A percentile compares a stretch with the other conserved stretches of the same genome.
These are phyloP conservation scores for Alnus rubra DNA, from an alignment of 306 rosid genomes.

Conservation along the genomic window DNA sequence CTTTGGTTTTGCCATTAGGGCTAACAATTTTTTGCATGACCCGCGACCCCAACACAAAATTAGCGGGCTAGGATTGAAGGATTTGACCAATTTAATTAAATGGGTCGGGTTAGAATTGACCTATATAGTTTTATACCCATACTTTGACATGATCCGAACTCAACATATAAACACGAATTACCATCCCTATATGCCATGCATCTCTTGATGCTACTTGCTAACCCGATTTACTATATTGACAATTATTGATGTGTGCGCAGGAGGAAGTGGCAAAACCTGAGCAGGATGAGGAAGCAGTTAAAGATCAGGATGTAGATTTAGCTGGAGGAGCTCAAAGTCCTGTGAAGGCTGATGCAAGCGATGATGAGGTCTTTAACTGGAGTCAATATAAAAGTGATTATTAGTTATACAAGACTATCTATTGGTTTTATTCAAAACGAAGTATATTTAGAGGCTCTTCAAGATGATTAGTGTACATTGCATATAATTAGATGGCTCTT, in stretches of 20 bases:
- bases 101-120: no score
- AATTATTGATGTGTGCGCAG: constrained; percentile 39
- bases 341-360: constrained; percentile 49
- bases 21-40: no score
- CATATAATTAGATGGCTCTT: neutral
- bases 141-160: no score
- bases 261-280: constrained; percentile 43
- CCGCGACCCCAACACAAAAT: no score
- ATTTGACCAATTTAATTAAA: no score
- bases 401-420: constrained; percentile 13
- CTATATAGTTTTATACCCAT: no score
- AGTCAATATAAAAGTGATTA: constrained; percentile 39
- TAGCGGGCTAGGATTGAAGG: no score
- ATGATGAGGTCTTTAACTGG: constrained; percentile 44
- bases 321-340: constrained; percentile 46
- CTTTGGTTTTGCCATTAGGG: neutral
- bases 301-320: constrained; percentile 43
- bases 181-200: no score
- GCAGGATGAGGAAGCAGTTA: constrained; percentile 26
- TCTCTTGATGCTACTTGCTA: neutral
- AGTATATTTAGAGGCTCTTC: neutral
- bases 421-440: neutral
- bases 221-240: neutral
- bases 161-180: no score
- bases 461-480: neutral